Evolutionary conservation across 495 filamentous ascomycete genomes (phyloP).

Genomic region (Podospora tetraspora): DNA sequence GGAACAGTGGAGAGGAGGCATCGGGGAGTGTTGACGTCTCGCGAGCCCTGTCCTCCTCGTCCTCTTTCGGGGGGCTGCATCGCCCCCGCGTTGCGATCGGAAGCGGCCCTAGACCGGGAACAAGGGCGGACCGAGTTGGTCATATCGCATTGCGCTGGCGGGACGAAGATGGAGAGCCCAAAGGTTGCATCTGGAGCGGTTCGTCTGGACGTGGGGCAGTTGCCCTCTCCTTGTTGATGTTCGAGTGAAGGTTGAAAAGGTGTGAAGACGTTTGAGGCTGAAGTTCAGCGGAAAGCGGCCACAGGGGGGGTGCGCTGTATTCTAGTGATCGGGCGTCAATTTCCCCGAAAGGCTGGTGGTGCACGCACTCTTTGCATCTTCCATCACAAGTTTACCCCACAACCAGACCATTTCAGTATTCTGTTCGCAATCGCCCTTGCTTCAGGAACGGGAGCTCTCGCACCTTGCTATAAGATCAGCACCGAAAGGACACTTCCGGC

Average conservation of each 20-base stretch:
- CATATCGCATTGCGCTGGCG: not conserved
- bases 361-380: not conserved
- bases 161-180: not conserved
- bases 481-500: not conserved
- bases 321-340: too few species aligned
- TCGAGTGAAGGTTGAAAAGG: not conserved
- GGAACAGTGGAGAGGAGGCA: not conserved
- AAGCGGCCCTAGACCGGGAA: not conserved
- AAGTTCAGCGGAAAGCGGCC: not conserved
- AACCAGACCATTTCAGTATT: not conserved
- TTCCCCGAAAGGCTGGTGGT: too few species aligned
- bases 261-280: not conserved
- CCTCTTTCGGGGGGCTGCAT: not conserved
- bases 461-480: too few species aligned
- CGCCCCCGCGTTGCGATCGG: not conserved
- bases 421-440: too few species aligned
- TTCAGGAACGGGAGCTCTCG: not conserved
- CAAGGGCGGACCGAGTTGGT: not conserved
- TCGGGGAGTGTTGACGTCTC: not conserved
- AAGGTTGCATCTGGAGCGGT: not conserved
- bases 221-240: too few species aligned
- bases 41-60: conserved; percentile 3
- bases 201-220: not conserved
- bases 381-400: not conserved
- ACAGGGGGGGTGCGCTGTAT: not conserved